Percentiles rank a stretch among this genome's conserved stretches.
phyloP scores from a whole-genome alignment of 257 asterid species.

The Solanum etuberosum region DNA sequence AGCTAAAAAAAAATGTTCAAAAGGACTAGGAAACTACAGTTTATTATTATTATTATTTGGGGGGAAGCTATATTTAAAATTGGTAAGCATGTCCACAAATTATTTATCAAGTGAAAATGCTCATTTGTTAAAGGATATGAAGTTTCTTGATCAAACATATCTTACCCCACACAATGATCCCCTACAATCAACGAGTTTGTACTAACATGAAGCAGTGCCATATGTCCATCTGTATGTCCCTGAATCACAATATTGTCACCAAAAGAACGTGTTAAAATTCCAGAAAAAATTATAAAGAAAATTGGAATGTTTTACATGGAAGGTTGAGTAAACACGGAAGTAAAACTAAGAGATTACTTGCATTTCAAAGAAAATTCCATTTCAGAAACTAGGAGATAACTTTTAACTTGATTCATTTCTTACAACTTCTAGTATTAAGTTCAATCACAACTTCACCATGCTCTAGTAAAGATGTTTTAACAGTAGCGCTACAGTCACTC shows the following conservation, averaged over 20 bases:
- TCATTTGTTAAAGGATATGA: neutral
- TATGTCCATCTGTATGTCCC: conserved; percentile 99
- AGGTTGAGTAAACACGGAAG: neutral
- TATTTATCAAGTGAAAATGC: neutral
- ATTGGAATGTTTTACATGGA: neutral
- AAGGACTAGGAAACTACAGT: neutral
- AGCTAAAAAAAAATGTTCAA: neutral
- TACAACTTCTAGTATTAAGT: neutral
- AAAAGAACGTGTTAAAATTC: neutral
- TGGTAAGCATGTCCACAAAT: neutral
- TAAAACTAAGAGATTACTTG: neutral
- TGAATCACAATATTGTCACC: conserved; percentile 16
- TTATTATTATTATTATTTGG: no score
- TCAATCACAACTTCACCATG: neutral
- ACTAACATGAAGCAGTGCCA: conserved; percentile 74
- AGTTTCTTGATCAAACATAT: neutral
- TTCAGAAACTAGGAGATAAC: neutral
- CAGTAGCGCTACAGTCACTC: neutral
- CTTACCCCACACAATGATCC: conserved; percentile 98
- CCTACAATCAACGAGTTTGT: conserved; percentile 87
- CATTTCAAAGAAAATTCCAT: neutral
- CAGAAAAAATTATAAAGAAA: neutral
- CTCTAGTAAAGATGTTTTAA: neutral
- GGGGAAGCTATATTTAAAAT: neutral
- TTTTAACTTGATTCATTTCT: neutral